phyloP scores from a whole-genome alignment of 2,329 filamentous ascomycete genomes.

The Biscogniauxia mediterranea region DNA sequence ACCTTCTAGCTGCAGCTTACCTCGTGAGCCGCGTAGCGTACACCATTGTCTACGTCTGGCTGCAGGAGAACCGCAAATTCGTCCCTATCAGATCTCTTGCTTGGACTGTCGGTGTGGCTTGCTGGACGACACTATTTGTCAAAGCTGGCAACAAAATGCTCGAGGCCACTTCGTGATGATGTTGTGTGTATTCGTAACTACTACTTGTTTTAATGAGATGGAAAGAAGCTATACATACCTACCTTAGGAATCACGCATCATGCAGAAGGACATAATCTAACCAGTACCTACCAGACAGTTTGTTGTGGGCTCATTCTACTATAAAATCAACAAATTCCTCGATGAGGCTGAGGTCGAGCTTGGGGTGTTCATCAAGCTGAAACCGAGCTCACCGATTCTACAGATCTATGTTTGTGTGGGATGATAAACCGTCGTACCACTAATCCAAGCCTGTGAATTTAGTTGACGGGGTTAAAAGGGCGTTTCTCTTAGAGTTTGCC shows the following conservation, averaged over 20 bases:
- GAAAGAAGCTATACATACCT: no score
- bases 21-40: constrained; percentile 40
- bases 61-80: constrained; percentile 41
- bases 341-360: no score
- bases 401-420: no score
- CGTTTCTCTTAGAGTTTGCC: not conserved
- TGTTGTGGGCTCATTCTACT: no score
- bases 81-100: constrained; percentile 37
- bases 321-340: no score
- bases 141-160: constrained; percentile 37
- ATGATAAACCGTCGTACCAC: no score
- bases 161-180: constrained; percentile 1
- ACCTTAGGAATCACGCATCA: no score
- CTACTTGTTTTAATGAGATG: not conserved
- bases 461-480: not conserved
- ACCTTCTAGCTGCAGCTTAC: constrained; percentile 40
- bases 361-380: no score
- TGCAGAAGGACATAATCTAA: no score
- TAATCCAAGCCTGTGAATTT: no score
- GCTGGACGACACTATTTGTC: constrained; percentile 39
- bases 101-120: constrained; percentile 37
- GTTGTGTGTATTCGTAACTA: not conserved
- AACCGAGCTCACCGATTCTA: no score
- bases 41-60: constrained; percentile 42
- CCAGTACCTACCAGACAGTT: no score